phyloP scores from a whole-genome alignment of 2,329 filamentous ascomycete species.

The Albifimbria verrucaria region DNA sequence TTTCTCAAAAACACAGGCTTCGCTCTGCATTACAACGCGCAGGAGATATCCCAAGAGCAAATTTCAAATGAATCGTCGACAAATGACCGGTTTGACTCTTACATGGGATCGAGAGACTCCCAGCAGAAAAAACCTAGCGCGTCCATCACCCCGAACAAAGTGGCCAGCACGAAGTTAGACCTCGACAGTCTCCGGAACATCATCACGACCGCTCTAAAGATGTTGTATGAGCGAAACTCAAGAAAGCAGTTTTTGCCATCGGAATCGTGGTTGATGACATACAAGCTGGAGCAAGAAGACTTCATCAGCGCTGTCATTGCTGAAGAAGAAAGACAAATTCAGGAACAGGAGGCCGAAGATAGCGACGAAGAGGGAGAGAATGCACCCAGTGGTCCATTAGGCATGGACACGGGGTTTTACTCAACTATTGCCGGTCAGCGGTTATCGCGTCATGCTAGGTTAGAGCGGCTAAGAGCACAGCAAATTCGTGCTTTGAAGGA shows the following conservation, averaged over 20 bases:
- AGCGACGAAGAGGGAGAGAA: slow-evolving; percentile 31
- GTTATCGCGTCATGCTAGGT: slow-evolving; percentile 58
- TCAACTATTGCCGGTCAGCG: slow-evolving; percentile 50
- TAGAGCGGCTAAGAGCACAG: slow-evolving; percentile 61
- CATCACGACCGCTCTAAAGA: slow-evolving; percentile 75
- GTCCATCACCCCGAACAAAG: not conserved
- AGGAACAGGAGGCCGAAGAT: slow-evolving; percentile 37
- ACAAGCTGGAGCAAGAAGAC: slow-evolving; percentile 79
- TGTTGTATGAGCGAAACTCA: slow-evolving; percentile 92
- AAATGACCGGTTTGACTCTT: slow-evolving; percentile 24
- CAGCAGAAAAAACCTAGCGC: not conserved
- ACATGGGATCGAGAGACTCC: slow-evolving; percentile 15
- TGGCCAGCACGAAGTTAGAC: slow-evolving; percentile 45
- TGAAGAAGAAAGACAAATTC: slow-evolving; percentile 78
- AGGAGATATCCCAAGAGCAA: slow-evolving; percentile 47
- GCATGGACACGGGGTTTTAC: slow-evolving; percentile 19
- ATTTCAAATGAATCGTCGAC: slow-evolving; percentile 15
- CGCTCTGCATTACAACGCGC: slow-evolving; percentile 78
- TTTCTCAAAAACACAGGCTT: slow-evolving; percentile 93
- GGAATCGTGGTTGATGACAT: slow-evolving; percentile 93
- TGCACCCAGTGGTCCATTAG: slow-evolving; percentile 25
- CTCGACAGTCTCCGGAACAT: slow-evolving; percentile 76
- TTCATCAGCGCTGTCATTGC: slow-evolving; percentile 84
- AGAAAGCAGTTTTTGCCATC: slow-evolving; percentile 76
- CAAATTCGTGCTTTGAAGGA: slow-evolving; percentile 66